A percentile compares a stretch with the other conserved stretches of the same genome.
phyloP scores from a whole-genome alignment of 2,329 filamentous ascomycete genomes.

The Fusarium concolor region DNA sequence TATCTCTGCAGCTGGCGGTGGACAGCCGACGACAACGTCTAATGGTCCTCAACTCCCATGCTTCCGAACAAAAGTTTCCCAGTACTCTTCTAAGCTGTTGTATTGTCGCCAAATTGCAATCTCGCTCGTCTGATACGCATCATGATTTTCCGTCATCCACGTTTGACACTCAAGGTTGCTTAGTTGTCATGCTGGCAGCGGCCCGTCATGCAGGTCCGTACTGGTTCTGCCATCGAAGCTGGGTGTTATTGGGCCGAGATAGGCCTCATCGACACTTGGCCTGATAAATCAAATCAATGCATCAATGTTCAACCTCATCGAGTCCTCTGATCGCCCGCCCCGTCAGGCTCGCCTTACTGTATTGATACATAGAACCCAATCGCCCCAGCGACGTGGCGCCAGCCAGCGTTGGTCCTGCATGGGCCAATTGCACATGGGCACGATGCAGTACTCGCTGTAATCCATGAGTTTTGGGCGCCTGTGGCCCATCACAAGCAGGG shows the following conservation, averaged over 20 bases:
- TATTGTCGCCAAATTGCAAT: background rate
- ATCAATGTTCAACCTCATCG: conserved; percentile 33
- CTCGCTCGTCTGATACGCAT: conserved; percentile 14
- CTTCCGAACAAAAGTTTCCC: background rate
- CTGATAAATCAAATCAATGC: conserved; percentile 27
- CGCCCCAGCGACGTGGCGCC: conserved; percentile 48
- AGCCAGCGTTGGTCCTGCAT: conserved; percentile 39
- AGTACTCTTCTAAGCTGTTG: background rate
- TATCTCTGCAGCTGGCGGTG: conserved; percentile 24
- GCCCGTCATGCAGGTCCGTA: conserved; percentile 42
- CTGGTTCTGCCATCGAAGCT: conserved; percentile 22
- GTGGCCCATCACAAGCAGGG: conserved; percentile 42
- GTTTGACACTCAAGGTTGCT: conserved; percentile 22
- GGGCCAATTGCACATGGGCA: conserved; percentile 49
- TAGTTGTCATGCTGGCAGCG: conserved; percentile 37
- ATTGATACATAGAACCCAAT: conserved; percentile 43
- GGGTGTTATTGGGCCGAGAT: conserved; percentile 47
- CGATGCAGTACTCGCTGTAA: conserved; percentile 41
- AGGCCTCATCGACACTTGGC: conserved; percentile 37
- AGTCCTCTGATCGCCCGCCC: conserved; percentile 26
- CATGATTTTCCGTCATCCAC: conserved; percentile 12
- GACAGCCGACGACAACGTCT: conserved; percentile 15
- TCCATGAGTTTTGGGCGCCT: conserved; percentile 38
- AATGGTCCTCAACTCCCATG: background rate
- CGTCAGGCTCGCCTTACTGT: conserved; percentile 41